Conservation (phyloP, 73 alveolate genomes). For the Tetrahymena malaccensis region DNA sequence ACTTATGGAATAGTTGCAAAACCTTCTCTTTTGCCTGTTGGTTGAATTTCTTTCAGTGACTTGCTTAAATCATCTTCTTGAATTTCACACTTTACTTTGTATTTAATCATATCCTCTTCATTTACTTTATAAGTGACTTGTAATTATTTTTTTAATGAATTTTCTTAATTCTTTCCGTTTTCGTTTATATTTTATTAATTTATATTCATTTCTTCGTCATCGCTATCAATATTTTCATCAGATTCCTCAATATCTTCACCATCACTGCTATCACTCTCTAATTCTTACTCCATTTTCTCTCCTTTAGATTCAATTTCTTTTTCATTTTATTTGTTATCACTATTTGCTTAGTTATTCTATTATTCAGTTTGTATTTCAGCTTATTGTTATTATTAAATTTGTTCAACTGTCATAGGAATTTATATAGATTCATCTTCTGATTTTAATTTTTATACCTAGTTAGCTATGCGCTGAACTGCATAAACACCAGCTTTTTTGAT, state of each 20-base stretch:
- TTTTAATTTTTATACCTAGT: constrained; percentile 4
- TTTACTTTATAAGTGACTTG: not conserved
- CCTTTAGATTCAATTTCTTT: not conserved
- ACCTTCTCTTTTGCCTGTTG: constrained; percentile 99
- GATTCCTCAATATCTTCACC: not conserved
- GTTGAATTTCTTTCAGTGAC: constrained; percentile 90
- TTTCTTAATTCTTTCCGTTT: not conserved
- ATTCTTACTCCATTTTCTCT: not conserved
- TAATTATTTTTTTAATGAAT: not conserved
- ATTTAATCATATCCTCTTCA: not conserved
- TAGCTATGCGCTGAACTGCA: constrained; percentile 59
- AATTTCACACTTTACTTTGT: constrained; percentile 35
- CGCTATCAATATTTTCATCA: constrained; percentile 10
- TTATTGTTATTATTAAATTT: constrained; percentile 45
- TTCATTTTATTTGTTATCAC: not conserved
- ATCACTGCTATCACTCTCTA: not conserved
- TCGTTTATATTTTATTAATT: not conserved
- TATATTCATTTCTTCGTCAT: not conserved
- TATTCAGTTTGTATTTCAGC: constrained; percentile 51
- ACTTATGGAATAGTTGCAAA: constrained; percentile 98
- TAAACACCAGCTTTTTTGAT: constrained; percentile 84
- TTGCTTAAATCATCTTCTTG: constrained; percentile 74
- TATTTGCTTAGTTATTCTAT: not conserved
- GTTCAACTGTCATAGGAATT: constrained; percentile 47
- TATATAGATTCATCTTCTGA: constrained; percentile 69